Evolutionary conservation across 371 early-diverging fungal species (phyloP).

Genomic region (Dichotomocladium elegans): DNA sequence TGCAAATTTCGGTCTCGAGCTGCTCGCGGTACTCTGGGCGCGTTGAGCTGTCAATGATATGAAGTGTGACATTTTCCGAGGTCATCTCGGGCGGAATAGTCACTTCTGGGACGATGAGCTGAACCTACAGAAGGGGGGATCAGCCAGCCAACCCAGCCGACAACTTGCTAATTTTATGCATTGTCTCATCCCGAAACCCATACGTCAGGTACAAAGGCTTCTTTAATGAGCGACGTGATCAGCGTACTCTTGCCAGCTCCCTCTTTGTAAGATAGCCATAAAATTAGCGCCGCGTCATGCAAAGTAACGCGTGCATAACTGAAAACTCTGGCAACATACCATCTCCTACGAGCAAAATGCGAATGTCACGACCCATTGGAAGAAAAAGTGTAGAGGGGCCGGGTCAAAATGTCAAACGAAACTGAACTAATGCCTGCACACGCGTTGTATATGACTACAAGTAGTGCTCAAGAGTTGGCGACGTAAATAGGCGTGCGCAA

Average conservation of each 20-base stretch:
- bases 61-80: constrained; percentile 94
- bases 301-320: neutral
- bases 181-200: too few relatives aligned
- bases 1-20: constrained; percentile 86
- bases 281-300: neutral
- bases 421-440: too few relatives aligned
- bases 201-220: constrained; percentile 90
- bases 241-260: constrained; percentile 95
- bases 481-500: too few relatives aligned
- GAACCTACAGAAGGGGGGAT: constrained; percentile 63
- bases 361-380: constrained; percentile 92
- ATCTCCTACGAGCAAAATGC: constrained; percentile 87
- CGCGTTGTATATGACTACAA: too few relatives aligned
- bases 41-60: constrained; percentile 94
- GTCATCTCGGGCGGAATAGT: constrained; percentile 98
- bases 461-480: too few relatives aligned
- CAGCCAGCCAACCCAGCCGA: neutral
- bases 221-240: constrained; percentile 93
- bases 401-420: too few relatives aligned
- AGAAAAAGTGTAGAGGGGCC: too few relatives aligned
- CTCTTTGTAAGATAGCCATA: constrained; percentile 46
- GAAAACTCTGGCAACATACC: constrained; percentile 49
- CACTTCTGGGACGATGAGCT: constrained; percentile 94
- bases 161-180: too few relatives aligned
- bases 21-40: constrained; percentile 84